Conservation (phyloP, 108 stramenopile species). For the Cyclotella sp. region DNA sequence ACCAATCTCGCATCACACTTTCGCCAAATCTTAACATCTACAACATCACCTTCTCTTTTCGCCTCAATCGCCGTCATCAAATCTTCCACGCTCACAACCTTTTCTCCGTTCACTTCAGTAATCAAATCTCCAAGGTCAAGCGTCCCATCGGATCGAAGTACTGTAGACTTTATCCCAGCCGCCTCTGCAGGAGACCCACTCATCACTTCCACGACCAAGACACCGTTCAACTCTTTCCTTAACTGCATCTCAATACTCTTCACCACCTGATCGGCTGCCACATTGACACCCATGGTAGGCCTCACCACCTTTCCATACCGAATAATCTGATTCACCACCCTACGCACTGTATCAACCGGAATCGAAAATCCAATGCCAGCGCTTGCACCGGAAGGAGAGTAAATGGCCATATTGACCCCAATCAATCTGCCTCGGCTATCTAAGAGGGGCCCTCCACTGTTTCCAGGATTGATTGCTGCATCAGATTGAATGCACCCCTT, state of each 20-base stretch:
- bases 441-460: constrained; percentile 63
- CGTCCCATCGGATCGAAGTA: constrained; percentile 53
- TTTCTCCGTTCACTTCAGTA: constrained; percentile 61
- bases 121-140: constrained; percentile 69
- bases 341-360: constrained; percentile 81
- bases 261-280: constrained; percentile 65
- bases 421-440: constrained; percentile 78
- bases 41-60: constrained; percentile 18
- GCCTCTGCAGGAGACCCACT: constrained; percentile 57
- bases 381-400: constrained; percentile 63
- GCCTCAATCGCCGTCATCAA: constrained; percentile 60
- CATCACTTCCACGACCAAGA: constrained; percentile 66
- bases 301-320: constrained; percentile 74
- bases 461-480: constrained; percentile 85
- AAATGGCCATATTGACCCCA: constrained; percentile 87
- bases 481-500: constrained; percentile 83
- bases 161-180: constrained; percentile 55
- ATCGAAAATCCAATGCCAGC: constrained; percentile 88
- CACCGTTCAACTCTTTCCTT: constrained; percentile 58
- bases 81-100: constrained; percentile 66
- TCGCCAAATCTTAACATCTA: constrained; percentile 28
- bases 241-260: constrained; percentile 60
- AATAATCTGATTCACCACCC: constrained; percentile 83
- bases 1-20: constrained; percentile 28
- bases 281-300: constrained; percentile 84